Conservation (phyloP, 192 early-diverging fungal species). For the Mycoemilia scoparia region DNA sequence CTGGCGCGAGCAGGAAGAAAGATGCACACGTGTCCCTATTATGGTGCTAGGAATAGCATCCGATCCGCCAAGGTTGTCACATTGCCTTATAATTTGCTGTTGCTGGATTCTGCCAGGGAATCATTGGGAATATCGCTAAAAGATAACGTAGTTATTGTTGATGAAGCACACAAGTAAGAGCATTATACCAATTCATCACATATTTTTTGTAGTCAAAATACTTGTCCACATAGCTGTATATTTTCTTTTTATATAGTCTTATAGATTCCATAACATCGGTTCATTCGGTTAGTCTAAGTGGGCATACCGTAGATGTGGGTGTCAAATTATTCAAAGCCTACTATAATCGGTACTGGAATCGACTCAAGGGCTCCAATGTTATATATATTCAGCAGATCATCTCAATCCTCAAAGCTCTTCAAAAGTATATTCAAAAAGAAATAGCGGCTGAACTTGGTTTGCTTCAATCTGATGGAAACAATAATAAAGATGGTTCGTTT, state of each 20-base stretch:
- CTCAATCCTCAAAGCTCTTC: slow-evolving; percentile 33
- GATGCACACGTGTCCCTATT: slow-evolving; percentile 58
- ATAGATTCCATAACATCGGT: slow-evolving; percentile 55
- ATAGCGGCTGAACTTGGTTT: neutral
- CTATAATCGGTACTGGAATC: slow-evolving; percentile 41
- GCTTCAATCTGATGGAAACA: neutral
- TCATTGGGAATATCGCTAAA: slow-evolving; percentile 51
- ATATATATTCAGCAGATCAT: slow-evolving; percentile 61
- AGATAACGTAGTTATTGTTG: slow-evolving; percentile 64
- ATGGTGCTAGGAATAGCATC: slow-evolving; percentile 46
- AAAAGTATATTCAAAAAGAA: slow-evolving; percentile 28
- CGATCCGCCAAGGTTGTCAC: slow-evolving; percentile 43
- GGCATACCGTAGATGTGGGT: slow-evolving; percentile 30
- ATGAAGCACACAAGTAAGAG: slow-evolving; percentile 63
- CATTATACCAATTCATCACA: neutral
- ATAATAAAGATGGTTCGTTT: slow-evolving; percentile 3
- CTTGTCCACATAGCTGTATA: too few species aligned
- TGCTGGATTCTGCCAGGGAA: slow-evolving; percentile 56
- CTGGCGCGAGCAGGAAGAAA: slow-evolving; percentile 41
- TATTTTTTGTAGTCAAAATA: slow-evolving; percentile 2
- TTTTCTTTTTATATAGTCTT: too few species aligned
- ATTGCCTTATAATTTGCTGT: slow-evolving; percentile 74
- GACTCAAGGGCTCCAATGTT: slow-evolving; percentile 52
- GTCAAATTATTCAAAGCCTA: slow-evolving; percentile 44
- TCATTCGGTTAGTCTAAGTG: slow-evolving; percentile 40